Evolutionary conservation across 768 basidiomycete species (phyloP).

Genomic region (Tylopilus plumbeoviolaceoides): DNA sequence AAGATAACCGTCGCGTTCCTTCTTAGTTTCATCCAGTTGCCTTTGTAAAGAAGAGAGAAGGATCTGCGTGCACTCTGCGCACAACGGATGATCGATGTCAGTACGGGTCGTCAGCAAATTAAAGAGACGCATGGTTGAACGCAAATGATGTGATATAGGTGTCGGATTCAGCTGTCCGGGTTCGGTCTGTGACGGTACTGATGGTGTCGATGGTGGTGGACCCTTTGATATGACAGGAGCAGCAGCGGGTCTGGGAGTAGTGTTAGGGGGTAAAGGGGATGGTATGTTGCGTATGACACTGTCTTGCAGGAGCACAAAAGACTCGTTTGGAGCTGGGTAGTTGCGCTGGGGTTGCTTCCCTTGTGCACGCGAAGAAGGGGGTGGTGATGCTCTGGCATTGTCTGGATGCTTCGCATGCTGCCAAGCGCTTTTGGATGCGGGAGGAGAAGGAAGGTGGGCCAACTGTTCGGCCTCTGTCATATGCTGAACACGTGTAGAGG

Average conservation of each 20-base stretch:
- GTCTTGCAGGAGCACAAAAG: conserved; percentile 88
- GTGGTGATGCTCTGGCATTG: conserved; percentile 29
- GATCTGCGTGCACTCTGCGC: conserved; percentile 88
- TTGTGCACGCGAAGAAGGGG: conserved; percentile 52
- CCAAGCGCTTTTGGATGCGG: conserved; percentile 60
- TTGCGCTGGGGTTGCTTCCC: conserved; percentile 57
- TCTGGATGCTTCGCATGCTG: conserved; percentile 47
- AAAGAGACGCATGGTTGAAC: conserved; percentile 70
- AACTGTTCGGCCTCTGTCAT: conserved; percentile 43
- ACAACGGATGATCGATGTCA: conserved; percentile 90
- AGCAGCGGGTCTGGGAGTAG: conserved; percentile 41
- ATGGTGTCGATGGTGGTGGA: conserved; percentile 22
- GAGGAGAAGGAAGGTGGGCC: conserved; percentile 44
- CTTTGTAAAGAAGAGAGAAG: conserved; percentile 70
- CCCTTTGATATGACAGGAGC: conserved; percentile 26
- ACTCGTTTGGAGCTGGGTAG: conserved; percentile 68
- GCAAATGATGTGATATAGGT: conserved; percentile 73
- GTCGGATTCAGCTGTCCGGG: conserved; percentile 60
- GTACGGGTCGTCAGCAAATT: conserved; percentile 73
- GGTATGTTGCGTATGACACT: conserved; percentile 73
- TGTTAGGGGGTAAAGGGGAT: conserved; percentile 41
- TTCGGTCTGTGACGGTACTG: conserved; percentile 37
- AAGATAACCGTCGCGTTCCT: conserved; percentile 89
- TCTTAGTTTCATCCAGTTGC: conserved; percentile 86
- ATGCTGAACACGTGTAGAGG: conserved; percentile 37